Base-by-base conservation (phyloP, 257 asterid species). In the Catharanthus roseus region DNA sequence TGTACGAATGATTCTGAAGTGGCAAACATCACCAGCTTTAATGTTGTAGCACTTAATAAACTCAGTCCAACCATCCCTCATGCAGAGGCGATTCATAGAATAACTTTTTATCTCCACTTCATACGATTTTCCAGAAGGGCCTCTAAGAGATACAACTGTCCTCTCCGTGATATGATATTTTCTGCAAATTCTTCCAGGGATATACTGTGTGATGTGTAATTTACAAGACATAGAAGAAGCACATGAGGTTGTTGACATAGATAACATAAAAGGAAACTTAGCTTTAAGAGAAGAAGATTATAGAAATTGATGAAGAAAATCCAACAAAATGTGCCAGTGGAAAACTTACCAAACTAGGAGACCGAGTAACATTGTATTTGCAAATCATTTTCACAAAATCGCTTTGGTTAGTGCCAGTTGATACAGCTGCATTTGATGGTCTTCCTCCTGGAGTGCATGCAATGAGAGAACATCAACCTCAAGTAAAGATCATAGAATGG, bases 341-440 rank as follows among this genome's bases (percentile, higher is more conserved):
- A 60, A 67, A 72, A 31, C 81, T 72, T 70, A 77, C 81, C 81
- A 72, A 21, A 60, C 19, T 9, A 60, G 67, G 53, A 72, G 47
- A 61, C 26, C 24, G 50, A 39, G 29, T 47, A 36, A 72, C 18
- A 16, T 63, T 68, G 70, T 61, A 39, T 61, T n/a, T 3, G 13
- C 21, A 67, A 18, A 77, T 77, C 41, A 24, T 39, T 67, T 67
- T 29, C 23, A 26, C 23, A 21, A 77, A 72, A 36, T 58, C 61
- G 38, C 45, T 41, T 34, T 47, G 73, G 24, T 74, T 44, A 41
- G 0, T 0, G 49, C 58, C 12, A 11, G 36, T 11, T 5, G 55
- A 23, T 42, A n/a, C 61, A 33, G 36, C 41, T 54, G 11, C 39
- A 56, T 45, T 24, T 65, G 42, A 31, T 42, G 12, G 42, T n/a